These are phyloP conservation scores for Fusarium nygamai DNA, from an alignment of 2,329 filamentous ascomycete genomes.

Conservation along the genomic window DNA sequence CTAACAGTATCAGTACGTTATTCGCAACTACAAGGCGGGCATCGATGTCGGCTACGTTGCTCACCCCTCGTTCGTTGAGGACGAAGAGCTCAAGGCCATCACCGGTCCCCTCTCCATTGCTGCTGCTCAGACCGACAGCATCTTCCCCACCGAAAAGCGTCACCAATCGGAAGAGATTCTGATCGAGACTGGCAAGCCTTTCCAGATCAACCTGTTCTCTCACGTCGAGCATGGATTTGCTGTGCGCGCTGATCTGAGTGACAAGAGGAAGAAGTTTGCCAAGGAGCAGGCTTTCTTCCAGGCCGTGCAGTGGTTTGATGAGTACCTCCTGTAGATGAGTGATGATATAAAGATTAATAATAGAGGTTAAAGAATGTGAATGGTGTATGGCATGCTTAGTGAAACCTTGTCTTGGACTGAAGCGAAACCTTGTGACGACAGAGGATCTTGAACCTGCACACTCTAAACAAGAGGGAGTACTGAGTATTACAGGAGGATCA, in stretches of 20 bases:
- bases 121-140: slow-evolving; percentile 69
- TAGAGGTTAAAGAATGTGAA: background rate
- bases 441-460: background rate
- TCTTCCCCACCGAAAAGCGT: slow-evolving; percentile 67
- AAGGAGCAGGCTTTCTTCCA: slow-evolving; percentile 84
- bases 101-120: slow-evolving; percentile 68
- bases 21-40: slow-evolving; percentile 68
- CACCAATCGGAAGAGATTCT: slow-evolving; percentile 69
- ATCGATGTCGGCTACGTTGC: slow-evolving; percentile 70
- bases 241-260: slow-evolving; percentile 69
- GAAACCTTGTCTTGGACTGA: slow-evolving; percentile 10
- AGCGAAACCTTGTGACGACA: background rate
- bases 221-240: slow-evolving; percentile 79
- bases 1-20: slow-evolving; percentile 65
- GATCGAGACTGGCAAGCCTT: slow-evolving; percentile 61
- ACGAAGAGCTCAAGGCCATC: slow-evolving; percentile 67
- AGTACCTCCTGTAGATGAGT: slow-evolving; percentile 47
- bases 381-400: background rate
- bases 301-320: slow-evolving; percentile 79
- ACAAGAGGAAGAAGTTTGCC: slow-evolving; percentile 67
- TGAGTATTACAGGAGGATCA: background rate
- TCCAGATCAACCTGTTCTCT: slow-evolving; percentile 76
- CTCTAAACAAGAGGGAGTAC: background rate
- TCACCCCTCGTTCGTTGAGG: slow-evolving; percentile 70
- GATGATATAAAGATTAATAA: background rate